phyloP scores from a whole-genome alignment of 768 basidiomycete species.

The Mrakia blollopis region DNA sequence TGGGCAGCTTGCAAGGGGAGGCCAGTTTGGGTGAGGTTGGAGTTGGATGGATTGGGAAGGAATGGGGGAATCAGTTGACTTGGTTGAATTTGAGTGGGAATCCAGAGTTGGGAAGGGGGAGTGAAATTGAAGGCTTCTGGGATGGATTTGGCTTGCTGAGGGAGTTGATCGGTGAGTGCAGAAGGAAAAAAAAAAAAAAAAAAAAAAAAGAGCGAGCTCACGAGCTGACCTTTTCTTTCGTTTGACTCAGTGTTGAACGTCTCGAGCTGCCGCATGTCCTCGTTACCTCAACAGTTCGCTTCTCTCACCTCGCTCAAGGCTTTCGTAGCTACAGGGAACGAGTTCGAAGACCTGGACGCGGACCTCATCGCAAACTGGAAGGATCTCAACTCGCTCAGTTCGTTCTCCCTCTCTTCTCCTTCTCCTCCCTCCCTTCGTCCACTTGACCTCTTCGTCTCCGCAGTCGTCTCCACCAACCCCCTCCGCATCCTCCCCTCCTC shows the following conservation, averaged over 20 bases:
- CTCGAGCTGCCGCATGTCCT: conserved; percentile 9
- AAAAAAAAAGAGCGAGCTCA: background rate
- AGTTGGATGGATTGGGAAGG: conserved; percentile 31
- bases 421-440: background rate
- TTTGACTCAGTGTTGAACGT: conserved; percentile 22
- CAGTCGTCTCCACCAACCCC: conserved; percentile 32
- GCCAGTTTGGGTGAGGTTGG: background rate
- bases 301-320: conserved; percentile 27
- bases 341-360: conserved; percentile 10
- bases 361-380: conserved; percentile 1
- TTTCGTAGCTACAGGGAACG: conserved; percentile 30
- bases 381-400: conserved; percentile 32
- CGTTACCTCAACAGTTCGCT: conserved; percentile 19
- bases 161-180: conserved; percentile 28
- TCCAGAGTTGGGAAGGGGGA: background rate
- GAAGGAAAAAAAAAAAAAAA: background rate
- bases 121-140: conserved; percentile 3
- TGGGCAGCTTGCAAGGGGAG: conserved; percentile 14
- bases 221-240: background rate
- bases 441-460: background rate
- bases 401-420: background rate
- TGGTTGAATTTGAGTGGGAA: conserved; percentile 28
- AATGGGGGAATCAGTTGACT: conserved; percentile 25
- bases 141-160: conserved; percentile 27
- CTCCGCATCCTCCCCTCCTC: conserved; percentile 21